Conservation (phyloP, 2,329 filamentous ascomycete genomes). For the Fusarium papillatum region DNA sequence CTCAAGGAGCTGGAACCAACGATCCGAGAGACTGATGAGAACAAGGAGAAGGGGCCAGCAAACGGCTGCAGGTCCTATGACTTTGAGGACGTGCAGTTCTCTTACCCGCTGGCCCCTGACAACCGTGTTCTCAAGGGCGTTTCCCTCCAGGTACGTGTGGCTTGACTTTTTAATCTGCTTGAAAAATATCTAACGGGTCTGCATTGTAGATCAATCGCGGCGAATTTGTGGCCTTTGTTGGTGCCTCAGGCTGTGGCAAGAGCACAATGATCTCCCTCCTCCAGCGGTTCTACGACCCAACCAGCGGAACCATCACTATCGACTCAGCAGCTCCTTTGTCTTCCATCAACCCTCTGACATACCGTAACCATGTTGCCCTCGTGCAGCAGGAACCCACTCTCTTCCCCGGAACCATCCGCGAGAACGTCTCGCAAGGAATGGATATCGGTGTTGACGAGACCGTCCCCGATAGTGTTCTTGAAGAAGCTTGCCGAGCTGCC, state of each 20-base stretch:
- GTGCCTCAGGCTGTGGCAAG: slow-evolving; percentile 65
- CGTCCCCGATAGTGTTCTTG: background rate
- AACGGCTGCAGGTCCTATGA: slow-evolving; percentile 51
- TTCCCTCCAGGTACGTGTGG: slow-evolving; percentile 55
- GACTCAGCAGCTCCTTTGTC: slow-evolving; percentile 40
- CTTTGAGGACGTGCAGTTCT: slow-evolving; percentile 60
- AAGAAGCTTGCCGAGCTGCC: slow-evolving; percentile 13
- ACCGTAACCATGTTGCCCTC: slow-evolving; percentile 7
- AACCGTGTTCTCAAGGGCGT: slow-evolving; percentile 26
- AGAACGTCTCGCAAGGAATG: slow-evolving; percentile 15
- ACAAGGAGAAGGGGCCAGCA: slow-evolving; percentile 18
- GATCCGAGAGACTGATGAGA: slow-evolving; percentile 6
- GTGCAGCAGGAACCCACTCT: slow-evolving; percentile 19
- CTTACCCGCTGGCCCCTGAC: slow-evolving; percentile 24
- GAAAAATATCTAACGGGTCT: background rate
- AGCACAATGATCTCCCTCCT: slow-evolving; percentile 68
- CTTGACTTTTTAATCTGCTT: background rate
- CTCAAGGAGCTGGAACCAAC: slow-evolving; percentile 41
- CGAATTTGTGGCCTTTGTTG: slow-evolving; percentile 65
- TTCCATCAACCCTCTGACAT: background rate
- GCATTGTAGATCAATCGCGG: slow-evolving; percentile 60
- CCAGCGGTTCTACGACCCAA: slow-evolving; percentile 56
- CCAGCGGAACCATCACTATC: slow-evolving; percentile 59
- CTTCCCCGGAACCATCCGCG: slow-evolving; percentile 12
- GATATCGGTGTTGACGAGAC: background rate